Percentiles rank a stretch among this genome's conserved stretches.
Conservation (phyloP, 1,284 basidiomycete species). For the Ustilago sp. region DNA sequence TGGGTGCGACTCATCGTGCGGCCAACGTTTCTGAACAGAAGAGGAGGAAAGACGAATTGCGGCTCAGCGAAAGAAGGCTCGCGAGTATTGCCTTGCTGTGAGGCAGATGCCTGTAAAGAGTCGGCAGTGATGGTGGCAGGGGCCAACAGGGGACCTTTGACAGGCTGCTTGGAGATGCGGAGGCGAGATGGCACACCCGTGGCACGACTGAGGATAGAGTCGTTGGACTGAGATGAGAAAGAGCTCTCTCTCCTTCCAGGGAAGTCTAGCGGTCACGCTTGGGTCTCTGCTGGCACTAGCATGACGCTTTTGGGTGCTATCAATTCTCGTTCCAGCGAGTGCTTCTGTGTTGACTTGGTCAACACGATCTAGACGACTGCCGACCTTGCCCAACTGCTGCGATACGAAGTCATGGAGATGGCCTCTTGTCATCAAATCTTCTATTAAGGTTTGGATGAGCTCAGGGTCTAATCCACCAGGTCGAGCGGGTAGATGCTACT, state of each 20-base stretch:
- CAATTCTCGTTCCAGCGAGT: not conserved
- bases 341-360: constrained; percentile 7
- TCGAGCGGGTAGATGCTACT: constrained; percentile 21
- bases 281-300: not conserved
- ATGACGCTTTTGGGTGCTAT: not conserved
- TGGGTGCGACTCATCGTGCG: not conserved
- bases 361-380: constrained; percentile 21
- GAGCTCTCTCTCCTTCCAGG: not conserved
- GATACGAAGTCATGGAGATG: too few species aligned
- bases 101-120: not conserved
- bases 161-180: constrained; percentile 24
- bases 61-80: constrained; percentile 2
- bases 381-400: not conserved
- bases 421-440: too few species aligned
- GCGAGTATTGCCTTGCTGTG: not conserved
- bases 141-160: constrained; percentile 24
- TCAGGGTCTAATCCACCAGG: not conserved
- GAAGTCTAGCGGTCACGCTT: not conserved
- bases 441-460: not conserved
- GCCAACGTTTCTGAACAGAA: constrained; percentile 1
- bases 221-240: not conserved
- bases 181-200: constrained; percentile 10
- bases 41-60: constrained; percentile 34
- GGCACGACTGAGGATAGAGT: not conserved
- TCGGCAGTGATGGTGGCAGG: constrained; percentile 19